Base-by-base conservation (phyloP, 164 flowering plant genomes). In the Macadamia integrifolia region DNA sequence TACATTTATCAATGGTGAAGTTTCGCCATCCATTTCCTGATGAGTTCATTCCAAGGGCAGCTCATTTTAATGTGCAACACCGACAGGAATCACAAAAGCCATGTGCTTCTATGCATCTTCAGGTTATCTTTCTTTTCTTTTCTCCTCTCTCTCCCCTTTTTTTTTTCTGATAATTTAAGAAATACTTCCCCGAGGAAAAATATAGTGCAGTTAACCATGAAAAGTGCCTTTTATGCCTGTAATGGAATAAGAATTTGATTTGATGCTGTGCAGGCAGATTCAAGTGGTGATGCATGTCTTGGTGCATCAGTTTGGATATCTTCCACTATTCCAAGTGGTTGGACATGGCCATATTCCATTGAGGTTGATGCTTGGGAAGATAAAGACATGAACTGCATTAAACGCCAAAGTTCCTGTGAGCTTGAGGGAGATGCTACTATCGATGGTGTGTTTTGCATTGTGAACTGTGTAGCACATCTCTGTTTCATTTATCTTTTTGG, bases 401-500 rank as follows among this genome's bases (percentile, higher is more conserved):
- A 79, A 70, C 97, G 98, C 43, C 89, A 82, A 66, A 95, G 99
- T 78, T 74, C 77, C 28, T 89, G 90, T 80, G 87, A 87, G 70
- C 94, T 95, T 71, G 99, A 95, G 80, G 96, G 88, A 56, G 99
- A 95, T 88, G 83, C 93, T 65, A 70, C 77, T 59, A 83, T 86
- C 23, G 89, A 92, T 72, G 98, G 99, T 95, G 52, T 53, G 79
- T 77, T 28, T 80, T 60, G 43, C 48, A 42, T 63, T 58, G 40
- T 35, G 40, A 42, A 2, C 46, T 55, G 11, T 48, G 60, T 43
- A 42, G 57, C 29, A 49, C 13, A 35, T 35, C 60, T 48, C 29
- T 23, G 17, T 58, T 35, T 61, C 63, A 14, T 28, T 65, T 46
- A 18, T 64, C 15, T 28, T 65, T 46, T n/a, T 58, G 68, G 30